These are phyloP conservation scores for Diversispora eburnea DNA, from an alignment of 192 early-diverging fungal species.

Conservation along the genomic window DNA sequence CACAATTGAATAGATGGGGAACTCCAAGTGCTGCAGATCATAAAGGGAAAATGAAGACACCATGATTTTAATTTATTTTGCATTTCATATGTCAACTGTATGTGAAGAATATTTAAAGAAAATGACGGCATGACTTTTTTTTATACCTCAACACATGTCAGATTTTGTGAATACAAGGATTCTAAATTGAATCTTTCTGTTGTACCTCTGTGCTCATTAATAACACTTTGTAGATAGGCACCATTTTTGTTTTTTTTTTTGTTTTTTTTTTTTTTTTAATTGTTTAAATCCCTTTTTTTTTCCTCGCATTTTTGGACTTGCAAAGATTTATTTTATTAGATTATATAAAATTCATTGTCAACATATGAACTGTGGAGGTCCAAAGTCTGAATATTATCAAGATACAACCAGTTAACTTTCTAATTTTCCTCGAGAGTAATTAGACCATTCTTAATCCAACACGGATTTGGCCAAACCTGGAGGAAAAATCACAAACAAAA, in stretches of 20 bases:
- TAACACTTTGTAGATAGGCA: background rate
- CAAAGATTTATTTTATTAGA: background rate
- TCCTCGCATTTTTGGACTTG: background rate
- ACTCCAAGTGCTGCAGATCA: conserved; percentile 15
- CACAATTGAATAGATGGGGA: conserved; percentile 19
- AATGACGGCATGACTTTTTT: background rate
- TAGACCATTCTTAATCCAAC: background rate
- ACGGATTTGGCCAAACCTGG: background rate
- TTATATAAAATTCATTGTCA: background rate
- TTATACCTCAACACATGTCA: no score
- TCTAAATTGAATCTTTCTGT: no score
- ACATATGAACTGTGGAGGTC: background rate
- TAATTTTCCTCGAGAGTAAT: background rate
- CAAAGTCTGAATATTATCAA: background rate
- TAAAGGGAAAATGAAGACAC: conserved; percentile 27
- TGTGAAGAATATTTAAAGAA: background rate
- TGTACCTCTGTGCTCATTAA: background rate
- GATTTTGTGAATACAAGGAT: no score
- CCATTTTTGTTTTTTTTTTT: background rate
- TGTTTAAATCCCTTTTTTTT: background rate
- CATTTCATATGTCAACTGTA: background rate
- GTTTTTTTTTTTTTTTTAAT: background rate
- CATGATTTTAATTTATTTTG: background rate
- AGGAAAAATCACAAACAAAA: background rate
- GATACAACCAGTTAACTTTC: background rate